Base-by-base conservation (phyloP, 192 early-diverging fungal genomes). In the Podila epicladia region DNA sequence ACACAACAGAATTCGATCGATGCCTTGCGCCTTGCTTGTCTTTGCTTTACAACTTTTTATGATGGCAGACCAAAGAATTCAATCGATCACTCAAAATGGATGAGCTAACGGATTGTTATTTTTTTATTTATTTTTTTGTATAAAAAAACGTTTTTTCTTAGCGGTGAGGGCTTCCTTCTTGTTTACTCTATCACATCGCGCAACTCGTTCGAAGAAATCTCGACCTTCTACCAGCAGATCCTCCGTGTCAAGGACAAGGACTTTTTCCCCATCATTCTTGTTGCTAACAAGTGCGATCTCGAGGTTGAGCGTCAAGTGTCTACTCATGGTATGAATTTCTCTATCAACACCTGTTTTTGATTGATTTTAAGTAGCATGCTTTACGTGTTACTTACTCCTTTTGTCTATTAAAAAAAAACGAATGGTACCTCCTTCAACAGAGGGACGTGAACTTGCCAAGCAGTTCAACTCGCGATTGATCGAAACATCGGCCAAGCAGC, bases 201-300 rank as follows among this genome's bases (percentile, higher is more conserved):
- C 50, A 89, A 92, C 72, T 95, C 96, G 32, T 98, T 97, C 83
- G 95, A 97, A 65, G 93, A 96, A 82, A 93, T 99, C 71, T 92
- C 89, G 37, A 91, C 91, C 24, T 98, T 99, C 82, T 91, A 93
- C 82, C 92, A 97, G 73, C 97, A 98, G 83, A 98, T 99, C 67
- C 85, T 90, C 65, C 90, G 96, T 32, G 97, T 99, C n/a, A 99
- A 98, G 85, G 97, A 98, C 83, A 89, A 91, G 69, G 95, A 97
- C 71, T 88, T 89, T 73, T 93, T 94, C 83, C 93, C 94, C n/a
- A 91, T 97, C 83, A 91, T 98, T 58, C 85, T 98, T 13, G 93
- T 97, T 28, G 97, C 92, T 31, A 98, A 97, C 88, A 98, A 99
- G 84, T 94, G 94, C 67, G 96, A 99, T 87, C 83, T 93, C 64